Evolutionary conservation across 2,329 filamentous ascomycete species (phyloP), one percentile per base, ranked within the genome.

Genomic region (Phialophora chinensis): DNA sequence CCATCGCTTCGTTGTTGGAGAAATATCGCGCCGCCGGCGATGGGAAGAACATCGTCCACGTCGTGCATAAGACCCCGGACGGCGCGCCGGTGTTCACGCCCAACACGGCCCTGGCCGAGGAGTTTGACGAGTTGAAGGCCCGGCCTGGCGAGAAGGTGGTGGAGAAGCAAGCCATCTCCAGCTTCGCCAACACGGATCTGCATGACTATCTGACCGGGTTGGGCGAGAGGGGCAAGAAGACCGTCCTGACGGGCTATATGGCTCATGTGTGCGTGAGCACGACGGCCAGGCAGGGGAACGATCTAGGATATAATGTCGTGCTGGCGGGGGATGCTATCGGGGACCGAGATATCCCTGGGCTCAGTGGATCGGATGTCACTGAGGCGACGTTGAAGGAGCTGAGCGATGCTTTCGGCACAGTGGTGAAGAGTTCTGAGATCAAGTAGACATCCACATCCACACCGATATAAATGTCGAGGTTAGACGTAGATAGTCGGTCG

Each of bases 81-180:
- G 87, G 86, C 2, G 86, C 88, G 0, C 88, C 88, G 0, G 80
- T 91, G 3, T 91, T 91, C 76, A 91, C 88, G 0, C 85, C 87
- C 0, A 80, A 79, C 3, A 90, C 88, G 0, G 73, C 80, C 4
- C 79, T 91, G 4, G 87, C 85, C 0, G 79, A 86, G 44, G 86
- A 87, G 67, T 89, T 90, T 68, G 79, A 83, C 0, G 87, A 89
- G 71, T 76, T 91, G 49, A 81, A 78, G 31, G 84, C 88, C 0
- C 74, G 79, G 67, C 75, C 80, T 0, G 73, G 82, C 65, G 89
- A 91, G 75, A 85, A 85, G 72, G 75, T 86, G 1, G 78, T 91
- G 23, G 73, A 74, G 54, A 91, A 91, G 78, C 75, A 83, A 20
- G 80, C 83, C 42, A 86, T 88, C 0, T 85, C 84, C 12, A 81